Conservation (phyloP, 495 filamentous ascomycete genomes). For the Aspergillus kassunensis region DNA sequence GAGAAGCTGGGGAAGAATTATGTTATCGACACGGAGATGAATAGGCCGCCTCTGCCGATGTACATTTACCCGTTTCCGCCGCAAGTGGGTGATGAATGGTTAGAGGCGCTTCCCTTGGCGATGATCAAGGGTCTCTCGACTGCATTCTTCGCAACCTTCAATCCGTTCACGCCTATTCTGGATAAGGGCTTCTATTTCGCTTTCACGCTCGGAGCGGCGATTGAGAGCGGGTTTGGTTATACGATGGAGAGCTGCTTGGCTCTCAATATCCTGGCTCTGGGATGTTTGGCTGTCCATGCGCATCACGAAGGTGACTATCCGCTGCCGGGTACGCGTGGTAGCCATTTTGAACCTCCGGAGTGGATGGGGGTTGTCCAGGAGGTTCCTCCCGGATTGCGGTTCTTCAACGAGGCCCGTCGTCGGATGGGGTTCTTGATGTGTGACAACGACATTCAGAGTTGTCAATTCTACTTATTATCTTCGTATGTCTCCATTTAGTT, state of each 20-base stretch:
- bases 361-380: slow-evolving; percentile 43
- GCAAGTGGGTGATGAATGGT: slow-evolving; percentile 37
- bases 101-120: slow-evolving; percentile 36
- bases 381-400: slow-evolving; percentile 39
- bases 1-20: slow-evolving; percentile 43
- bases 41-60: slow-evolving; percentile 36
- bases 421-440: slow-evolving; percentile 48
- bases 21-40: slow-evolving; percentile 43
- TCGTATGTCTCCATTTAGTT: slow-evolving; percentile 25
- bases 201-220: slow-evolving; percentile 40
- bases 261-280: slow-evolving; percentile 42
- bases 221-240: slow-evolving; percentile 41
- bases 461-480: slow-evolving; percentile 46
- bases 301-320: slow-evolving; percentile 45
- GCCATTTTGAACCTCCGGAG: slow-evolving; percentile 40
- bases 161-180: slow-evolving; percentile 46
- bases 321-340: slow-evolving; percentile 30
- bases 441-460: slow-evolving; percentile 44
- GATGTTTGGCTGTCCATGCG: slow-evolving; percentile 40
- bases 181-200: slow-evolving; percentile 46
- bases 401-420: slow-evolving; percentile 45
- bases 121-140: slow-evolving; percentile 43
- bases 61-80: slow-evolving; percentile 38
- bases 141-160: slow-evolving; percentile 43
- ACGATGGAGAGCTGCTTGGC: slow-evolving; percentile 44